Base-by-base conservation (phyloP, 2,329 filamentous ascomycete genomes). In the Alternaria ethzedia region DNA sequence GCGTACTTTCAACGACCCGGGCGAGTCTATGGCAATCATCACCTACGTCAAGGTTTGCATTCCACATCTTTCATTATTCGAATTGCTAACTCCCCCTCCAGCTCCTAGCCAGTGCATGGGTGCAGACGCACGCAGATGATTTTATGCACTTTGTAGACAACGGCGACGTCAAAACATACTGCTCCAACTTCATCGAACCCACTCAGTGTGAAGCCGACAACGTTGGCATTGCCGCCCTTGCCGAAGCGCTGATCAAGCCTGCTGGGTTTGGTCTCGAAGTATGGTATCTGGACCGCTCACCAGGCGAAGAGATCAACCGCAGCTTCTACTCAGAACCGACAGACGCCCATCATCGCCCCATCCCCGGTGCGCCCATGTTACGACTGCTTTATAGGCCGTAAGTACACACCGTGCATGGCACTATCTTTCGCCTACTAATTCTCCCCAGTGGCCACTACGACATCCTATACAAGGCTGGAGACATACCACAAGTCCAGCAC, bases 161-260 rank as follows among this genome's bases (percentile, higher is more conserved):
- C 55, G 70, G 70, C 51, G 87, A 88, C 56, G 83, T 96, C 36
- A 86, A 88, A 13, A 84, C 88, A 23, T 95, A 96, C 79, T 93
- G 91, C 76, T 79, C 85, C 43, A 85, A 86, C 13, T 87, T 86
- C 63, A 89, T 98, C 67, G 91, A 97, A 77, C 88, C 91, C 0
- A 86, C 90, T 15, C 87, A 90, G 70, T 88, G 89, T 54, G 95
- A 98, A 82, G 97, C 98, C 66, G 96, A 99, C 71, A 90, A 97
- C 72, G 83, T 97, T n/a, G 92, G 93, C 46, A 86, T 98, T 66
- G 88, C 88, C 63, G 88, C 93, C 3, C 84, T 98, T 54, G 88
- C 91, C 65, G 90, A 95, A 67, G 87, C 93, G 25, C 85, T 98
- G 4, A 87, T 98, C 66, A 90, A 92, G 75, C 92, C 91, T 8